Evolutionary conservation across 768 basidiomycete genomes (phyloP).

Genomic region (Kwoniella dendrophila): DNA sequence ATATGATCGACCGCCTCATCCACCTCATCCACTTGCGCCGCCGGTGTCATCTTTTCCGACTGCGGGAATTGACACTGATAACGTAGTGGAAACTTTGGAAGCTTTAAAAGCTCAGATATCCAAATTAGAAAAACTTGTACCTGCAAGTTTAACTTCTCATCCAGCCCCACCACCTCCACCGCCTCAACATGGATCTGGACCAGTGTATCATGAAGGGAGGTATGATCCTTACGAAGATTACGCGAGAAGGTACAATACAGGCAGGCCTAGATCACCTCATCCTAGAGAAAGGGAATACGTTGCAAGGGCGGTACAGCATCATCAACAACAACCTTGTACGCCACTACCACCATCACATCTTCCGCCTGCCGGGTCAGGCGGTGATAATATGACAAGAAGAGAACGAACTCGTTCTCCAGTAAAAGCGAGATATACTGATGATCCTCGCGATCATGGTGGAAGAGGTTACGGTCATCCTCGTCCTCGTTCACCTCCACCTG

Average conservation of each 20-base stretch:
- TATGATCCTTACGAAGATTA: conserved; percentile 1
- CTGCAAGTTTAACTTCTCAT: not conserved
- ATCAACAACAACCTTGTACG: too few relatives aligned
- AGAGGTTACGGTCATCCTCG: too few relatives aligned
- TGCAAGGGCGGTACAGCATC: not conserved
- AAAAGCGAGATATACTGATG: too few relatives aligned
- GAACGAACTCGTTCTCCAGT: too few relatives aligned
- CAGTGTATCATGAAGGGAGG: not conserved
- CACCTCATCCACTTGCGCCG: not conserved
- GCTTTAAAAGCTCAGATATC: conserved; percentile 27
- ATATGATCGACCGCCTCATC: conserved; percentile 2
- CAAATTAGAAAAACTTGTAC: conserved; percentile 21
- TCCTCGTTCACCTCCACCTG: not conserved
- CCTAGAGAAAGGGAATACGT: conserved; percentile 1
- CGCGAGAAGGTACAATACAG: not conserved
- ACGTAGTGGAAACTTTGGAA: conserved; percentile 22
- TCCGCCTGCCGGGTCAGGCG: not conserved
- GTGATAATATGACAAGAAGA: too few relatives aligned
- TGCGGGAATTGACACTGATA: conserved; percentile 10
- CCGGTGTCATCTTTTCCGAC: not conserved
- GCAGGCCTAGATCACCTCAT: not conserved
- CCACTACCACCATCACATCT: not conserved
- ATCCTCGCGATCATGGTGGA: too few relatives aligned
- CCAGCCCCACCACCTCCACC: not conserved
- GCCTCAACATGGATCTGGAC: not conserved